phyloP scores from a whole-genome alignment of 2,329 filamentous ascomycete species.

The Xylaria sp. region DNA sequence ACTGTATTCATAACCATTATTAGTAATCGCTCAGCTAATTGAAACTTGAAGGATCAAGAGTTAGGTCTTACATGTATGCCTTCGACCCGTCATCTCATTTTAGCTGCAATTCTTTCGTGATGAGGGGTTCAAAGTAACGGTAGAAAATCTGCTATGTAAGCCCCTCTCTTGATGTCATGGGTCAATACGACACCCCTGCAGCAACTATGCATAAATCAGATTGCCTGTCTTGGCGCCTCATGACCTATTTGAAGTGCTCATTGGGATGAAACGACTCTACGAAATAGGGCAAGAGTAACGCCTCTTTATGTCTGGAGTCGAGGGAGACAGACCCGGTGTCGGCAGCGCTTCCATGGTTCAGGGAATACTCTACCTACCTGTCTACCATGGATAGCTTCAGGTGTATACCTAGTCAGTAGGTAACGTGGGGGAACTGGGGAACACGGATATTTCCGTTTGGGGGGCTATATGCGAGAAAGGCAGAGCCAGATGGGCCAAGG shows the following conservation, averaged over 20 bases:
- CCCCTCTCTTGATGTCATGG: background rate
- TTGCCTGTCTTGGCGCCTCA: constrained; percentile 17
- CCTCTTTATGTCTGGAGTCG: background rate
- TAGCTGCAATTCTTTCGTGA: constrained; percentile 9
- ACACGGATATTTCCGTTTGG: constrained; percentile 1
- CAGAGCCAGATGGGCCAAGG: background rate
- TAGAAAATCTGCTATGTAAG: background rate
- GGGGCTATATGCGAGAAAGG: background rate
- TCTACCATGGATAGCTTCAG: constrained; percentile 4
- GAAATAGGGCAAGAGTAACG: background rate
- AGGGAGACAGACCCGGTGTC: constrained; percentile 9
- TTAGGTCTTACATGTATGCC: constrained; percentile 1
- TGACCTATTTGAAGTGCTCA: background rate
- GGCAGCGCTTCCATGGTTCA: background rate
- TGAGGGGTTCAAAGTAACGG: constrained; percentile 14
- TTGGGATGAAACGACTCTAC: constrained; percentile 12
- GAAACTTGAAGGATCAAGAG: background rate
- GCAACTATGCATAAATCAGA: constrained; percentile 9
- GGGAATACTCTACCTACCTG: too few relatives aligned
- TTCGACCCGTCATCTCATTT: background rate
- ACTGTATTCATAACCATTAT: constrained; percentile 17
- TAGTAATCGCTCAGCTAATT: constrained; percentile 15
- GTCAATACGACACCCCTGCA: constrained; percentile 2
- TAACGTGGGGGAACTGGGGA: background rate
- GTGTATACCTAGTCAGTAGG: background rate